These are phyloP conservation scores for Camellia japonica DNA, from an alignment of 148 eudicot species.

Conservation along the genomic window DNA sequence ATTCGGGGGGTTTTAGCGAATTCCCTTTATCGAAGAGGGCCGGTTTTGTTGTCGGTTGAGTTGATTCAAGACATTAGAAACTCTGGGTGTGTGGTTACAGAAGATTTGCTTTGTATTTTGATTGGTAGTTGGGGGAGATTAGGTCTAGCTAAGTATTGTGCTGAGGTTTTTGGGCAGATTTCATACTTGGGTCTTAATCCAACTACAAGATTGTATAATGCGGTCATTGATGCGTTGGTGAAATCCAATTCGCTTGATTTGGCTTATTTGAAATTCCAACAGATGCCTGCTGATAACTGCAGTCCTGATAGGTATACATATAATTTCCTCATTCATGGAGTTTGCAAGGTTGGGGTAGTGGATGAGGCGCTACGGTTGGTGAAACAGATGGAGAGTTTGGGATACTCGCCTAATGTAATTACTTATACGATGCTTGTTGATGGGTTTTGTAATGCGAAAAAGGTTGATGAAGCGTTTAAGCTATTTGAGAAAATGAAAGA, in stretches of 20 bases:
- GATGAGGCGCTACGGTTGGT: constrained; percentile 84
- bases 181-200: constrained; percentile 70
- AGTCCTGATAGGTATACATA: constrained; percentile 85
- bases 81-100: constrained; percentile 57
- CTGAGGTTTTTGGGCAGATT: constrained; percentile 81
- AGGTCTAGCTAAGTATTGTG: constrained; percentile 87
- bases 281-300: constrained; percentile 83
- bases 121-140: constrained; percentile 94
- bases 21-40: constrained; percentile 66
- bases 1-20: constrained; percentile 53
- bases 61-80: constrained; percentile 53
- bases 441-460: constrained; percentile 80
- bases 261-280: constrained; percentile 93
- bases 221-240: constrained; percentile 83
- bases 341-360: constrained; percentile 87
- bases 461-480: constrained; percentile 70
- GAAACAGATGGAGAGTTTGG: constrained; percentile 74
- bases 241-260: constrained; percentile 87
- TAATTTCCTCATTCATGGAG: constrained; percentile 92
- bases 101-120: constrained; percentile 72
- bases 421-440: constrained; percentile 86
- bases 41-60: constrained; percentile 61
- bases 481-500: constrained; percentile 64
- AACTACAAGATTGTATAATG: constrained; percentile 89
- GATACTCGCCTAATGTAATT: constrained; percentile 70